Conservation (phyloP, 108 stramenopile genomes). For the Cyclotella distinguenda region DNA sequence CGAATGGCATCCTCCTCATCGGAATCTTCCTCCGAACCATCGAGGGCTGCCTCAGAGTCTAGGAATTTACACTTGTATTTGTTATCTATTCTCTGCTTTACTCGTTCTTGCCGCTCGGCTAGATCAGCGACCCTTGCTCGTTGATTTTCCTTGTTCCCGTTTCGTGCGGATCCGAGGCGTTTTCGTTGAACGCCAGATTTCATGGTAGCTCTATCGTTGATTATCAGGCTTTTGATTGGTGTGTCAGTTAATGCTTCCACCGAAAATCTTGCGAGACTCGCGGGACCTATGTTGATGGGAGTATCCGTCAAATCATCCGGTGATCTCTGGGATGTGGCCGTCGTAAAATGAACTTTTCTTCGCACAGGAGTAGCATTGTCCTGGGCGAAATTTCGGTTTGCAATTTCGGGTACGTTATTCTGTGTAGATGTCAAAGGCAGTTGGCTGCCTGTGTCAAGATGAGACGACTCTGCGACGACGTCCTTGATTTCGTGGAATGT, state of each 20-base stretch:
- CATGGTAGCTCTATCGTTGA: background rate
- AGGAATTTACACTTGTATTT: slow-evolving; percentile 43
- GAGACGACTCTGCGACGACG: too few species aligned
- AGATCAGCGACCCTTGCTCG: background rate
- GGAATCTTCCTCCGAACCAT: slow-evolving; percentile 43
- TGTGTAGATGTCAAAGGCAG: background rate
- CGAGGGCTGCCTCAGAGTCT: slow-evolving; percentile 68
- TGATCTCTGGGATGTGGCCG: background rate
- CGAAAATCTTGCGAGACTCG: background rate
- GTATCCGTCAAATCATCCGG: slow-evolving; percentile 15
- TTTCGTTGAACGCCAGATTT: slow-evolving; percentile 21
- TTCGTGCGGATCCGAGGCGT: slow-evolving; percentile 22
- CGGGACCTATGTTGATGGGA: slow-evolving; percentile 6
- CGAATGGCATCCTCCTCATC: slow-evolving; percentile 59
- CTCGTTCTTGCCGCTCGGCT: slow-evolving; percentile 17
- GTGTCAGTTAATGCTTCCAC: slow-evolving; percentile 33
- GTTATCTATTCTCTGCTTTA: slow-evolving; percentile 28
- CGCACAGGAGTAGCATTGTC: slow-evolving; percentile 9
- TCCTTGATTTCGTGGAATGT: too few species aligned
- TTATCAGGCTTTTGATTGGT: slow-evolving; percentile 1
- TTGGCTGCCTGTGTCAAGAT: too few species aligned
- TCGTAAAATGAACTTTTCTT: slow-evolving; percentile 1
- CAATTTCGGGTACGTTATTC: background rate
- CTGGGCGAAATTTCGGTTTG: background rate
- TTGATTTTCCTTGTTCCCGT: slow-evolving; percentile 12